Conservation (phyloP, 306 rosid species). For the peach (Prunus persica) region DNA sequence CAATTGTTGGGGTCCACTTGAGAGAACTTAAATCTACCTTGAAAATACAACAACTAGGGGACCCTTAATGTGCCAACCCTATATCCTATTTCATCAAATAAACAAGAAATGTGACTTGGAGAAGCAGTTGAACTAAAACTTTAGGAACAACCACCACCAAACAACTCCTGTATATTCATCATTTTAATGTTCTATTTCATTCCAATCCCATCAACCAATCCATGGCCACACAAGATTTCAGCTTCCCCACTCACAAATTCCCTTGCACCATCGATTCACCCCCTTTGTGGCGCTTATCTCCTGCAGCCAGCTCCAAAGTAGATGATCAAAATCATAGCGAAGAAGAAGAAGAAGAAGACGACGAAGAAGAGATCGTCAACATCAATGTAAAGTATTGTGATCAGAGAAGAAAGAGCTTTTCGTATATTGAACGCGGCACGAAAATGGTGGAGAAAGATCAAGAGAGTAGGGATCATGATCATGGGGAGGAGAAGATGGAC, state of each 20-base stretch:
- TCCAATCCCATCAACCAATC: neutral
- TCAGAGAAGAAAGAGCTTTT: neutral
- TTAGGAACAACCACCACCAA: neutral
- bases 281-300: neutral
- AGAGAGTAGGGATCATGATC: neutral
- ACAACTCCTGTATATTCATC: neutral
- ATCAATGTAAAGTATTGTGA: neutral
- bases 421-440: neutral
- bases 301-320: neutral
- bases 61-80: neutral
- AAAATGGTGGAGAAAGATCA: neutral
- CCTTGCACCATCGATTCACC: neutral
- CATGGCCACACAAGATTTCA: constrained; percentile 3
- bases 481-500: constrained; percentile 3
- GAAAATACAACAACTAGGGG: neutral
- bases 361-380: neutral
- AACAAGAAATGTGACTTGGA: neutral
- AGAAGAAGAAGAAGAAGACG: neutral
- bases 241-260: constrained; percentile 7
- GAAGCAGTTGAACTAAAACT: constrained; percentile 2
- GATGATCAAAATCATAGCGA: neutral
- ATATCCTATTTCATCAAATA: neutral
- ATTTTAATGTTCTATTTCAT: neutral
- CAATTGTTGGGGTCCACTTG: neutral
- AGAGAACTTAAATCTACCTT: neutral